A percentile compares a stretch with the other conserved stretches of the same genome.
These are phyloP conservation scores for Fusarium transvaalense DNA, from an alignment of 2,329 filamentous ascomycete species.

Conservation along the genomic window DNA sequence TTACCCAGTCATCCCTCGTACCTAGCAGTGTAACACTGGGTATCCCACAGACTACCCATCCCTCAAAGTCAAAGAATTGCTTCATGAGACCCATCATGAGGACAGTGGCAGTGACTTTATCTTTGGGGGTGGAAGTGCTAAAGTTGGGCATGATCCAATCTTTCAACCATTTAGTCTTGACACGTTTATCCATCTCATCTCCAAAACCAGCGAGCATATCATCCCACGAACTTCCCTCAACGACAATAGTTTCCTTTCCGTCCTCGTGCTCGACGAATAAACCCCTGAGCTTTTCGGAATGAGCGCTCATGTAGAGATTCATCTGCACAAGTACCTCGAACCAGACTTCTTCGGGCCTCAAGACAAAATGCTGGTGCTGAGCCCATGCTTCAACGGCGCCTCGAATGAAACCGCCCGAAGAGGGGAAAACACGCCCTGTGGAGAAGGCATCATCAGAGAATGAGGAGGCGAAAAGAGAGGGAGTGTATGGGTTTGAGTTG, in stretches of 20 bases:
- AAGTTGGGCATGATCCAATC: conserved; percentile 60
- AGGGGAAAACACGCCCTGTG: conserved; percentile 45
- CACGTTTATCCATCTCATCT: conserved; percentile 55
- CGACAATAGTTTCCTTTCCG: conserved; percentile 57
- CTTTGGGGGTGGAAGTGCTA: conserved; percentile 55
- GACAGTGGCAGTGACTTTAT: conserved; percentile 57
- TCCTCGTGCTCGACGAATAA: conserved; percentile 60
- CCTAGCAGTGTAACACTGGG: conserved; percentile 59
- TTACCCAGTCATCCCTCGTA: conserved; percentile 55
- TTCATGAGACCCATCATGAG: conserved; percentile 61
- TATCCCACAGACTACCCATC: conserved; percentile 57
- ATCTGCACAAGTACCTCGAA: conserved; percentile 66
- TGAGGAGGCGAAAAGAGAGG: conserved; percentile 50
- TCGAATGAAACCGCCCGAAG: conserved; percentile 58
- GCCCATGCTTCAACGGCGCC: conserved; percentile 63
- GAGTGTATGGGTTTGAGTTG: conserved; percentile 35
- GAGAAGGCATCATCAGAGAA: conserved; percentile 37
- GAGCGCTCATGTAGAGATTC: conserved; percentile 62
- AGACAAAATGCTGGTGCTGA: conserved; percentile 61
- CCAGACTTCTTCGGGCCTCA: conserved; percentile 68
- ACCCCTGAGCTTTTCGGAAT: conserved; percentile 60
- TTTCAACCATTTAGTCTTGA: conserved; percentile 57
- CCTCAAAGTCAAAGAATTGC: conserved; percentile 55
- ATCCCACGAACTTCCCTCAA: conserved; percentile 45
- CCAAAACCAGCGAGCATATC: conserved; percentile 52